A percentile compares a stretch with the other conserved stretches of the same genome.
Conservation (phyloP, 1,284 basidiomycete genomes). For the Microstroma glucosiphilum region DNA sequence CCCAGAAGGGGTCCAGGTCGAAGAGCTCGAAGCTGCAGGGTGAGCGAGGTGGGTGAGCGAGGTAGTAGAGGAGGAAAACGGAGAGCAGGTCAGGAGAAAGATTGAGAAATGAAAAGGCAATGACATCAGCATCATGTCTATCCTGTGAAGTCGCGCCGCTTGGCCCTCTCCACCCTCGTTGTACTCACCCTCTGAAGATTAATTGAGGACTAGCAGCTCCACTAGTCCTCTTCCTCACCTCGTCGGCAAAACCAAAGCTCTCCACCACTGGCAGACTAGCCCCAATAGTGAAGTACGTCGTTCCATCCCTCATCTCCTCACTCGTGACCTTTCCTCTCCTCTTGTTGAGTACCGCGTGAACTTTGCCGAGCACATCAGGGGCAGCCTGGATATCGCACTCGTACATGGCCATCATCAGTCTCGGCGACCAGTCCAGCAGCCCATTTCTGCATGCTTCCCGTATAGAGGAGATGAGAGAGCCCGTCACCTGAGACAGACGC, state of each 20-base stretch:
- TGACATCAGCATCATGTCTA: constrained; percentile 51
- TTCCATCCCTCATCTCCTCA: constrained; percentile 99
- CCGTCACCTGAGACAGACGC: constrained; percentile 68
- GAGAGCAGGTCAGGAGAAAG: constrained; percentile 62
- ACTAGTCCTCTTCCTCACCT: constrained; percentile 90
- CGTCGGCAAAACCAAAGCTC: constrained; percentile 94
- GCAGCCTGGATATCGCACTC: constrained; percentile 97
- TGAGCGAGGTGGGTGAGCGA: constrained; percentile 1
- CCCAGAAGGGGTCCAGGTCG: constrained; percentile 85
- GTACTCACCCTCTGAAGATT: constrained; percentile 71
- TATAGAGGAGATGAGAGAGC: constrained; percentile 79
- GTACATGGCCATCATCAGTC: constrained; percentile 97
- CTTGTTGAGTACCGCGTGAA: constrained; percentile 88
- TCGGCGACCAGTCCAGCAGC: constrained; percentile 92
- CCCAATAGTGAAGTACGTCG: constrained; percentile 84
- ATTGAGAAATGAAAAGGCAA: constrained; percentile 51
- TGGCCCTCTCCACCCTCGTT: constrained; percentile 52
- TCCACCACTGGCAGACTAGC: constrained; percentile 92
- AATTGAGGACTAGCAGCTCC: constrained; percentile 94
- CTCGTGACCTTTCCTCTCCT: constrained; percentile 84
- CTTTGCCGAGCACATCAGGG: constrained; percentile 93
- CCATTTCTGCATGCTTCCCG: constrained; percentile 82
- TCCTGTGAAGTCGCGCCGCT: background rate
- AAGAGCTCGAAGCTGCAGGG: constrained; percentile 34
- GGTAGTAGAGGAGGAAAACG: background rate